Conservation (phyloP, 2,329 filamentous ascomycete genomes). For the Botrytis medusae region DNA sequence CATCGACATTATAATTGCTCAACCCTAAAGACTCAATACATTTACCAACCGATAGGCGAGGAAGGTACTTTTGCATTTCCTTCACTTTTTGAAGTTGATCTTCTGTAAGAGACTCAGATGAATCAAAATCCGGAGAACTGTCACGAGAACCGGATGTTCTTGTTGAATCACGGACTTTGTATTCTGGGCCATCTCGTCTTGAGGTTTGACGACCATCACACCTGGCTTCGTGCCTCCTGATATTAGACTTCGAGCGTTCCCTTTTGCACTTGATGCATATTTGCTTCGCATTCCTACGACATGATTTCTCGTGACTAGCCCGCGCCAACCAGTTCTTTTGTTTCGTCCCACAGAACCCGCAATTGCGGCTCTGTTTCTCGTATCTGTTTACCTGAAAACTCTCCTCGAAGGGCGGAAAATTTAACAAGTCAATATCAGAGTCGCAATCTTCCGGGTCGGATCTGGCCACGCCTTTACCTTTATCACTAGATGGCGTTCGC, state of each 20-base stretch:
- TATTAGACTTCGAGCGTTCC: background rate
- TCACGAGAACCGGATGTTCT: background rate
- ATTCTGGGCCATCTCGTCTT: conserved; percentile 3
- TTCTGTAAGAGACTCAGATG: background rate
- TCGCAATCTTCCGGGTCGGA: background rate
- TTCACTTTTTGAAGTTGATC: background rate
- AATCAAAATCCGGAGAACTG: background rate
- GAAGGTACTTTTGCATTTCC: background rate
- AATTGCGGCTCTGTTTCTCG: background rate
- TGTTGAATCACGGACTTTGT: background rate
- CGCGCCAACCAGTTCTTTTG: background rate
- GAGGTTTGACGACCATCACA: background rate
- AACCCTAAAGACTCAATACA: background rate
- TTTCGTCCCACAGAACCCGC: background rate
- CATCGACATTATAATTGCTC: background rate
- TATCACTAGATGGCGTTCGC: background rate
- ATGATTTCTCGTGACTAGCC: background rate
- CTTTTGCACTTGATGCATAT: background rate
- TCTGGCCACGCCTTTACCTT: background rate
- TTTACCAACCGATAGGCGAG: background rate
- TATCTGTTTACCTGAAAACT: background rate
- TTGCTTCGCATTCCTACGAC: background rate
- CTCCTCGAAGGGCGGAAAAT: background rate
- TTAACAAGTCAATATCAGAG: background rate
- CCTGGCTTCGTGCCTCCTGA: background rate